These are phyloP conservation scores for Eucalyptus pumila DNA, from an alignment of 345 rosid genomes.

Conservation along the genomic window DNA sequence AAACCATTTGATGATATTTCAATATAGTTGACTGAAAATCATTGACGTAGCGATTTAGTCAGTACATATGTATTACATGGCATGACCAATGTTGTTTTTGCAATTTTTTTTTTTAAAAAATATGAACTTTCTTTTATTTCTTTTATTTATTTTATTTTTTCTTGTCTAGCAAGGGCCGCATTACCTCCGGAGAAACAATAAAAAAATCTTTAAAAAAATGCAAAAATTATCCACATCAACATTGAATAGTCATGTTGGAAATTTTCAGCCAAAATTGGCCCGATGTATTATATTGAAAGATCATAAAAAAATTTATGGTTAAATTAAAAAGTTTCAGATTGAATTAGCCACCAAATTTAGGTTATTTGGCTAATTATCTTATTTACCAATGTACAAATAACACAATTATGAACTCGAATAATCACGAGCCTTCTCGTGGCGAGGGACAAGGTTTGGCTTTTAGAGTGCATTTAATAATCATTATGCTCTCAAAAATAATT, in stretches of 20 bases:
- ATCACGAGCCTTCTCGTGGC: not conserved
- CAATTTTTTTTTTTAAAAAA: too few species aligned
- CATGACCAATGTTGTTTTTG: not conserved
- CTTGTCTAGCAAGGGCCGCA: not conserved
- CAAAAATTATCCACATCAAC: not conserved
- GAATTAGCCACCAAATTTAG: not conserved
- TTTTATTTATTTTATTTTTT: too few species aligned
- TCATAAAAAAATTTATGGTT: fast-evolving
- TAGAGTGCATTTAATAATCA: too few species aligned
- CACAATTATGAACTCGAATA: not conserved
- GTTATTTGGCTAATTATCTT: not conserved
- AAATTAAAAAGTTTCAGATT: too few species aligned
- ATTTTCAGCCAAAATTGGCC: too few species aligned
- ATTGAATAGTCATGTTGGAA: not conserved
- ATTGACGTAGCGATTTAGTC: fast-evolving
- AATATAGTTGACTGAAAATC: not conserved
- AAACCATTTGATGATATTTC: too few species aligned
- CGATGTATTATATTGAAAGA: fast-evolving
- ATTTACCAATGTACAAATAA: not conserved
- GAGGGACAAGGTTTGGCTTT: not conserved
- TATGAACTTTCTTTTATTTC: not conserved
- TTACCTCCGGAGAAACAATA: fast-evolving
- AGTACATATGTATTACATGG: not conserved
- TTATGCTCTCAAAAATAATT: too few species aligned
- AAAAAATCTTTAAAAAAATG: too few species aligned